Conservation (phyloP, 1,284 basidiomycete genomes). For the Peniophora sp. region DNA sequence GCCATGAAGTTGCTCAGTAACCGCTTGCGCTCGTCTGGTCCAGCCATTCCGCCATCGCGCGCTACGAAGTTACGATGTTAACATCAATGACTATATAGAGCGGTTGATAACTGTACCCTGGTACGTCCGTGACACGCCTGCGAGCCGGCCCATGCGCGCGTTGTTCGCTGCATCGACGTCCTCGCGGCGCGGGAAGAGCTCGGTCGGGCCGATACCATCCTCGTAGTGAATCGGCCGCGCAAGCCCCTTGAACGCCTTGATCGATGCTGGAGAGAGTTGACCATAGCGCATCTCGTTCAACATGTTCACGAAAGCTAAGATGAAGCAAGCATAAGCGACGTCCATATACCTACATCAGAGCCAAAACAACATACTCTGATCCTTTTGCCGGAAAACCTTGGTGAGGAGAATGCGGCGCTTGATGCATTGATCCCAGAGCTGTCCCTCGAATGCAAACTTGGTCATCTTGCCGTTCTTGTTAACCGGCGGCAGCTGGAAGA, state of each 20-base stretch:
- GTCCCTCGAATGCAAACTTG: conserved; percentile 81
- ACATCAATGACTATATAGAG: conserved; percentile 13
- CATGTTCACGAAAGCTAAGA: conserved; percentile 80
- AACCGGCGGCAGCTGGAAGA: conserved; percentile 92
- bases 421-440: conserved; percentile 58
- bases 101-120: conserved; percentile 20
- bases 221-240: conserved; percentile 51
- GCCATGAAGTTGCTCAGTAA: conserved; percentile 29
- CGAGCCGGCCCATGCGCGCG: conserved; percentile 41
- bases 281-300: conserved; percentile 91
- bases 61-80: no score
- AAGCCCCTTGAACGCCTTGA: conserved; percentile 54
- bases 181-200: conserved; percentile 70
- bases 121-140: conserved; percentile 7
- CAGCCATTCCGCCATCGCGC: conserved; percentile 38
- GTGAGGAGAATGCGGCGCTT: conserved; percentile 52
- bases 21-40: conserved; percentile 22
- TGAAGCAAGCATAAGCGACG: not conserved
- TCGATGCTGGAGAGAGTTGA: conserved; percentile 45
- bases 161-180: conserved; percentile 80
- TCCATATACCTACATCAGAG: not conserved
- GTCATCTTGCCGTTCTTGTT: conserved; percentile 33
- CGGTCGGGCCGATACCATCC: conserved; percentile 76
- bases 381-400: conserved; percentile 61
- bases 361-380: conserved; percentile 38